Percentiles rank a stretch among this genome's conserved stretches.
Conservation (phyloP, 1,284 basidiomycete genomes). For the Moesziomyces sp. region DNA sequence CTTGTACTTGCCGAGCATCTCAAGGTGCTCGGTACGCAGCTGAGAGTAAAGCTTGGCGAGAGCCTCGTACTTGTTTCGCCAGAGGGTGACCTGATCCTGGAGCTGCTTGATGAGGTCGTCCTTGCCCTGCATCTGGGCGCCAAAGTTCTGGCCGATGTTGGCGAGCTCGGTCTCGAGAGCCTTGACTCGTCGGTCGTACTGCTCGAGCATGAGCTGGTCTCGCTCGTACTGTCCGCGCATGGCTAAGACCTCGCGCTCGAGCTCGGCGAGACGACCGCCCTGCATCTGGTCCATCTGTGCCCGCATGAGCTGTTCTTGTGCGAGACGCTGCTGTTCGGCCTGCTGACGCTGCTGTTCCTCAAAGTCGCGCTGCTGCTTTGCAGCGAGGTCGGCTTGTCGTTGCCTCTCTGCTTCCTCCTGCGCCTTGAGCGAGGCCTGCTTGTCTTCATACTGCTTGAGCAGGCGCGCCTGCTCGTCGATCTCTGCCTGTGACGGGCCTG, state of each 20-base stretch:
- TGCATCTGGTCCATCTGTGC: slow-evolving; percentile 78
- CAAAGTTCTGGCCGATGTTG: slow-evolving; percentile 81
- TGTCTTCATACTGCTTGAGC: slow-evolving; percentile 95
- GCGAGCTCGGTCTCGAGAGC: slow-evolving; percentile 90
- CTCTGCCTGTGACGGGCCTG: slow-evolving; percentile 71
- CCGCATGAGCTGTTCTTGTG: slow-evolving; percentile 84
- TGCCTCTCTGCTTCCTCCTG: slow-evolving; percentile 86
- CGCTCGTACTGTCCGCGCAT: slow-evolving; percentile 98
- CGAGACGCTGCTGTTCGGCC: slow-evolving; percentile 84
- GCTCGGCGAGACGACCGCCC: slow-evolving; percentile 75
- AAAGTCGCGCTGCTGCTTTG: slow-evolving; percentile 86
- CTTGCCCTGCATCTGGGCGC: slow-evolving; percentile 88
- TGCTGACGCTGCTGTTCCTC: slow-evolving; percentile 89
- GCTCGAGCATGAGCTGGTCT: slow-evolving; percentile 96
- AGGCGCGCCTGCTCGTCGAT: slow-evolving; percentile 93
- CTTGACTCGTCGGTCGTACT: slow-evolving; percentile 97
- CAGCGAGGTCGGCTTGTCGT: slow-evolving; percentile 79
- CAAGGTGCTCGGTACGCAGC: slow-evolving; percentile 94
- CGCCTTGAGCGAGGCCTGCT: slow-evolving; percentile 83
- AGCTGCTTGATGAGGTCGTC: slow-evolving; percentile 95
- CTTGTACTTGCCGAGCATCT: slow-evolving; percentile 97
- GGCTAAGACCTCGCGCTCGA: slow-evolving; percentile 88
- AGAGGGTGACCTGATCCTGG: slow-evolving; percentile 94
- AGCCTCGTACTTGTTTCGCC: slow-evolving; percentile 99
- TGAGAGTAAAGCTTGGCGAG: slow-evolving; percentile 99